Evolutionary conservation across 2,329 filamentous ascomycete genomes (phyloP), one percentile per base, ranked within the genome.

Genomic region (Ceratocystis destructans): DNA sequence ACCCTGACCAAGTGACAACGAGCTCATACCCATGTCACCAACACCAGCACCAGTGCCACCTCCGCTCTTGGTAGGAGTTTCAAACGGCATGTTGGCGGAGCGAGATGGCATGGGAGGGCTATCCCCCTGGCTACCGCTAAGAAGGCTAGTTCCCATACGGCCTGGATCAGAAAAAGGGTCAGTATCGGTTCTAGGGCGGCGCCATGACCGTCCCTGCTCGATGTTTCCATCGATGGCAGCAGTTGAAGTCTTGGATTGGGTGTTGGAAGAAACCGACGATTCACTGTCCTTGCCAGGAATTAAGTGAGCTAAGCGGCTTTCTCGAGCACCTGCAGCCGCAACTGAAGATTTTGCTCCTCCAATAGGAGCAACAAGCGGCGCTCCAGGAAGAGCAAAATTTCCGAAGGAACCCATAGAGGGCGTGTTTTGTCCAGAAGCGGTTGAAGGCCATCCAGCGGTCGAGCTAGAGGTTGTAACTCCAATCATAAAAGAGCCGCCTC

Each of bases 261-360:
- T n/a, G n/a, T 61, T 63, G 41, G 12, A 10, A 10, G 74, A 68
- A 64, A 71, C 75, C 17, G 74, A 72, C 68, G 79, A 80, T 65
- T 85, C 85, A 68, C 75, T 78, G 28, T 79, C 75, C 71, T 82
- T 82, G 61, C 72, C 72, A 17, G 85, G 86, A 70, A 96, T 87
- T 25, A 96, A 76, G 72, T 90, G 90, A 70, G 92, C 93, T 72
- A 96, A 85, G 33, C 91, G 86, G 74, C 91, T 96, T 73, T 90
- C 89, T 2, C 88, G 85, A 12, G 63, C 31, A 48, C 63, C 62
- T 22, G 25, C 75, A 22, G 72, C 61, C 53, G 69, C 70, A 3
- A 69, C 64, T 68, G 79, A 78, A 33, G 79, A 74, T 70, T 80
- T 79, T 64, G 72, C 71, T 15, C 37, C 37, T 5, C 64, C 64